Evolutionary conservation across 2,329 filamentous ascomycete genomes (phyloP).

Genomic region (Aureobasidium sp.): DNA sequence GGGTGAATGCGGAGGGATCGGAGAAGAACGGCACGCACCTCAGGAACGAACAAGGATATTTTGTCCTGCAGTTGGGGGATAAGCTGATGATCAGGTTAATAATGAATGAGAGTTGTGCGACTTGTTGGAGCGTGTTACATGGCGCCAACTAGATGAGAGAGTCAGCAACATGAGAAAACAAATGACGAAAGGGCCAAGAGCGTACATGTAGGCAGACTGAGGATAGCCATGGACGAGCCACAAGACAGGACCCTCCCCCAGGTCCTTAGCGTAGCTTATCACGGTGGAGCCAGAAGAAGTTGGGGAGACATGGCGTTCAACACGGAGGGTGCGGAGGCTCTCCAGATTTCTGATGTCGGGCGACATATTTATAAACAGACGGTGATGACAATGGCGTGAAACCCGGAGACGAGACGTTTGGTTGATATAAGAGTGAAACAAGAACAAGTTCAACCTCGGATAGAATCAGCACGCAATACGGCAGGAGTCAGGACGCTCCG

Average conservation of each 20-base stretch:
- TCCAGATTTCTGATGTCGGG: slow-evolving; percentile 15
- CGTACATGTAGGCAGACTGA: slow-evolving; percentile 31
- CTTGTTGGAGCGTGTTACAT: slow-evolving; percentile 18
- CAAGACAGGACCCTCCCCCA: slow-evolving; percentile 28
- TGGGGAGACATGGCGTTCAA: slow-evolving; percentile 20
- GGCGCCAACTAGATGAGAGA: slow-evolving; percentile 17
- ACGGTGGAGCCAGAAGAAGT: slow-evolving; percentile 24
- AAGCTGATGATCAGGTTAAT: slow-evolving; percentile 21
- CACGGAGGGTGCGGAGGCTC: slow-evolving; percentile 22
- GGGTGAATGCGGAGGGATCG: neutral
- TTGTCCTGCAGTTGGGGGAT: slow-evolving; percentile 30
- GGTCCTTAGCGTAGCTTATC: slow-evolving; percentile 27
- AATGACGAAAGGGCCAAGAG: slow-evolving; percentile 14
- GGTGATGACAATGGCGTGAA: neutral
- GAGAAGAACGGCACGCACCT: slow-evolving; percentile 14
- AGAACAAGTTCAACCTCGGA: neutral
- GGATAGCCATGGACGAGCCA: slow-evolving; percentile 40
- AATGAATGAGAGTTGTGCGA: no score
- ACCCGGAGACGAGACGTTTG: slow-evolving; percentile 1
- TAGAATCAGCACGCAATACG: neutral
- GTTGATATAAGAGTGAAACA: neutral
- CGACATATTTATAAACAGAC: slow-evolving; percentile 2
- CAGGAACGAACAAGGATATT: slow-evolving; percentile 39
- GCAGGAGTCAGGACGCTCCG: neutral
- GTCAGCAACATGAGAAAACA: neutral